phyloP scores from a whole-genome alignment of 2,329 filamentous ascomycete genomes.

The Fusarium pseudocircinatum region DNA sequence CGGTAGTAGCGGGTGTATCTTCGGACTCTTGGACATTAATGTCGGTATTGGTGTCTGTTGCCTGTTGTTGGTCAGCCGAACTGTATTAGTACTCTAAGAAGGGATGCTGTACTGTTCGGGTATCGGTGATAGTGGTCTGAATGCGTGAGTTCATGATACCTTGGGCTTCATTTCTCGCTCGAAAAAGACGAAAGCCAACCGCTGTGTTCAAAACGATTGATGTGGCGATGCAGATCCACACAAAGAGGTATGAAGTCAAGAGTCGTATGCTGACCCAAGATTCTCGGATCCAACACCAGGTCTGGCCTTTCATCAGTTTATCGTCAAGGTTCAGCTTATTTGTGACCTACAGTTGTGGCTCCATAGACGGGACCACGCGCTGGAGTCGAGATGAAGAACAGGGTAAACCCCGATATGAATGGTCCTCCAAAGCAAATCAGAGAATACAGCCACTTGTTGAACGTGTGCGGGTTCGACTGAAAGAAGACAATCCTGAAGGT shows the following conservation, averaged over 20 bases:
- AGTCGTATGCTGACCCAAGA: neutral
- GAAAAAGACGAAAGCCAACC: neutral
- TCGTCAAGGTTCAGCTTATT: rapidly evolving
- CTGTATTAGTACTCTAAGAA: neutral
- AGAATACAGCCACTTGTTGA: neutral
- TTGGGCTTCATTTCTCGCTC: neutral
- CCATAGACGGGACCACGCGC: neutral
- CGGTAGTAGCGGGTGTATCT: neutral
- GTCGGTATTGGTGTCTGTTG: neutral
- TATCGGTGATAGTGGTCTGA: neutral
- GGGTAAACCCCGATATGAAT: neutral
- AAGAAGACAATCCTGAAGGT: neutral
- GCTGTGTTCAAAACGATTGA: neutral
- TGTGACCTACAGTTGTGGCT: neutral
- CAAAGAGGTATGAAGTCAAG: neutral
- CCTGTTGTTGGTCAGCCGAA: neutral
- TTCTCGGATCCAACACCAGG: neutral
- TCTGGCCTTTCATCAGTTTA: neutral
- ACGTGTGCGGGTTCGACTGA: neutral
- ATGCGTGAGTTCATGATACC: neutral
- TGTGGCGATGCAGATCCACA: neutral
- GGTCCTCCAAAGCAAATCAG: neutral
- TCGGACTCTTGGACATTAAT: rapidly evolving
- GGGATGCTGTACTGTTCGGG: neutral
- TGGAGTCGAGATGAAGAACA: neutral